phyloP scores from a whole-genome alignment of 306 rosid species.

The Fragaria iinumae region DNA sequence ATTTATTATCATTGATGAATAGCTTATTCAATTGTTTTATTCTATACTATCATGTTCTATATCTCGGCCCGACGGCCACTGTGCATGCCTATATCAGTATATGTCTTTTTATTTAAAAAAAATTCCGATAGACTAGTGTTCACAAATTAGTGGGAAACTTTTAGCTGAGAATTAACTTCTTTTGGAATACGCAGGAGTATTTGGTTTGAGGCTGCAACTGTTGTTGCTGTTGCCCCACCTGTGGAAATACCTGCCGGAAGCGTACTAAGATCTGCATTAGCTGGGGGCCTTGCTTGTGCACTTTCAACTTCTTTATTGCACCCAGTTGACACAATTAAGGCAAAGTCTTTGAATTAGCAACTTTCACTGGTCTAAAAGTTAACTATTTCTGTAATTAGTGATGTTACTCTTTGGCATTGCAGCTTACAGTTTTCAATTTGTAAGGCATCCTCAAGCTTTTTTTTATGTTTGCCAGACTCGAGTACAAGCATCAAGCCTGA shows the following conservation, averaged over 20 bases:
- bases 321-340: conserved; percentile 96
- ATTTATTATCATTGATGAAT: too few relatives aligned
- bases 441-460: conserved; percentile 22
- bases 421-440: conserved; percentile 8
- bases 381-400: conserved; percentile 3
- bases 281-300: conserved; percentile 98
- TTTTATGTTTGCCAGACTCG: conserved; percentile 65
- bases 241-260: conserved; percentile 93
- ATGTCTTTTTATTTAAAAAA: too few relatives aligned
- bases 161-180: conserved; percentile 26
- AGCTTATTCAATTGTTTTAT: too few relatives aligned
- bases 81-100: too few relatives aligned
- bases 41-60: too few relatives aligned
- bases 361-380: background rate
- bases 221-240: conserved; percentile 96
- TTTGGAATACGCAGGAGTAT: conserved; percentile 65
- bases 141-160: conserved; percentile 15
- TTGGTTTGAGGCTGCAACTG: conserved; percentile 99
- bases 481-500: conserved; percentile 84
- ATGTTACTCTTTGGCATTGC: conserved; percentile 17
- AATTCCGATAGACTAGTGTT: background rate
- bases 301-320: conserved; percentile 86
- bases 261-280: conserved; percentile 95
- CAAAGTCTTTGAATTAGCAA: conserved; percentile 32
- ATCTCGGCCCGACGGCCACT: too few relatives aligned